Evolutionary conservation across 2,329 filamentous ascomycete species (phyloP).

Genomic region (Cladophialophora bantiana): DNA sequence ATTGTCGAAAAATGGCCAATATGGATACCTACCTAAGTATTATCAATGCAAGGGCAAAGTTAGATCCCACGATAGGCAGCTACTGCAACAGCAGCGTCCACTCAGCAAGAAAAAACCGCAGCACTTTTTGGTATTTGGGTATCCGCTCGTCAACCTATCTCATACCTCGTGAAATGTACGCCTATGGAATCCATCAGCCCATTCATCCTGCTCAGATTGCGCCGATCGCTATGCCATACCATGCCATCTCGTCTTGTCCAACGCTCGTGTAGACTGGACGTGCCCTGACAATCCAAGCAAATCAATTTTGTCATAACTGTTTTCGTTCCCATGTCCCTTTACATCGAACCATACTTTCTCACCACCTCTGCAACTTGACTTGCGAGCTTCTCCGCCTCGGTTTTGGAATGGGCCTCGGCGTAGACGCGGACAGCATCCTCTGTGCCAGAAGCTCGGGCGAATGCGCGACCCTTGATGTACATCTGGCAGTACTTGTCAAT

Average conservation of each 20-base stretch:
- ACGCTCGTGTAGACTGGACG: slow-evolving; percentile 7
- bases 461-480: slow-evolving; percentile 86
- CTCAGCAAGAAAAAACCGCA: slow-evolving; percentile 7
- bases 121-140: slow-evolving; percentile 22
- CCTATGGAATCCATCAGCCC: not conserved
- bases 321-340: slow-evolving; percentile 9
- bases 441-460: slow-evolving; percentile 91
- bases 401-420: slow-evolving; percentile 87
- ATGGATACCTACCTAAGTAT: not conserved
- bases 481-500: slow-evolving; percentile 90
- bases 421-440: slow-evolving; percentile 97
- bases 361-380: slow-evolving; percentile 80
- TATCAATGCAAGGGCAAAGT: not conserved
- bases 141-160: slow-evolving; percentile 10
- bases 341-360: slow-evolving; percentile 58
- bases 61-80: not conserved
- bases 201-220: slow-evolving; percentile 13
- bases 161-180: slow-evolving; percentile 12
- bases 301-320: not conserved
- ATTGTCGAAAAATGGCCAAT: not conserved
- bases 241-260: slow-evolving; percentile 12
- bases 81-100: not conserved
- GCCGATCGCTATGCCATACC: slow-evolving; percentile 29
- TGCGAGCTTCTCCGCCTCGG: slow-evolving; percentile 89
- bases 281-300: not conserved